Conservation (phyloP, 352 stramenopile species). For the Globisporangium emineosum region DNA sequence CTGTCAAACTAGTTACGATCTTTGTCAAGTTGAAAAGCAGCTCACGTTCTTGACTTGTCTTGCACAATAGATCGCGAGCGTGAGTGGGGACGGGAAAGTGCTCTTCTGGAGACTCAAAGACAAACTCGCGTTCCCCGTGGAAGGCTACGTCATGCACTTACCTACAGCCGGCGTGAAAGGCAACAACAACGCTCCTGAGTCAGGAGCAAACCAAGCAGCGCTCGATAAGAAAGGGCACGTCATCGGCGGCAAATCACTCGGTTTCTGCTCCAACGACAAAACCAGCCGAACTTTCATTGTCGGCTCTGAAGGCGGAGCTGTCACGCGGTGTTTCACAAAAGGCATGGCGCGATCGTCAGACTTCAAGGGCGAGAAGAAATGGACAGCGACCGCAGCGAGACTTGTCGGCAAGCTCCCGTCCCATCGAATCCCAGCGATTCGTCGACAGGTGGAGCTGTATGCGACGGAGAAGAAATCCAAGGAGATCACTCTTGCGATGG, state of each 20-base stretch:
- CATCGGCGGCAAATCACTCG: constrained; percentile 62
- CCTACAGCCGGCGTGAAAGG: constrained; percentile 13
- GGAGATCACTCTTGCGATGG: constrained; percentile 60
- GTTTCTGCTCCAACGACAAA: constrained; percentile 61
- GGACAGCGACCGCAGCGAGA: constrained; percentile 59
- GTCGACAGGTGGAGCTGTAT: constrained; percentile 65
- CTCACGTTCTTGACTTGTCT: neutral
- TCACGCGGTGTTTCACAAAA: constrained; percentile 66
- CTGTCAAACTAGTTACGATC: neutral
- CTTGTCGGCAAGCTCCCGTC: constrained; percentile 57
- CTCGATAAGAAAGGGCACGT: constrained; percentile 19
- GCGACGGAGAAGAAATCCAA: constrained; percentile 59
- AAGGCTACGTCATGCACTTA: constrained; percentile 79
- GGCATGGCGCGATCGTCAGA: constrained; percentile 46
- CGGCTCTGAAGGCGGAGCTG: constrained; percentile 65
- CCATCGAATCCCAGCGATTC: constrained; percentile 39
- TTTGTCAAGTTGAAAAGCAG: neutral
- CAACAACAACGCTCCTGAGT: constrained; percentile 11
- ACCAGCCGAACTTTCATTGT: constrained; percentile 74
- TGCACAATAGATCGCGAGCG: constrained; percentile 51
- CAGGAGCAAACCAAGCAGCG: neutral
- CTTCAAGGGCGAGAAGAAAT: constrained; percentile 80
- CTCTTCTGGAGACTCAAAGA: constrained; percentile 87
- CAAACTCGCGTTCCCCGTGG: constrained; percentile 81
- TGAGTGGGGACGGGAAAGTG: constrained; percentile 82